Percentiles rank a stretch among this genome's conserved stretches.
Evolutionary conservation across 495 filamentous ascomycete genomes (phyloP).

Genomic region (Penicillium silybi): DNA sequence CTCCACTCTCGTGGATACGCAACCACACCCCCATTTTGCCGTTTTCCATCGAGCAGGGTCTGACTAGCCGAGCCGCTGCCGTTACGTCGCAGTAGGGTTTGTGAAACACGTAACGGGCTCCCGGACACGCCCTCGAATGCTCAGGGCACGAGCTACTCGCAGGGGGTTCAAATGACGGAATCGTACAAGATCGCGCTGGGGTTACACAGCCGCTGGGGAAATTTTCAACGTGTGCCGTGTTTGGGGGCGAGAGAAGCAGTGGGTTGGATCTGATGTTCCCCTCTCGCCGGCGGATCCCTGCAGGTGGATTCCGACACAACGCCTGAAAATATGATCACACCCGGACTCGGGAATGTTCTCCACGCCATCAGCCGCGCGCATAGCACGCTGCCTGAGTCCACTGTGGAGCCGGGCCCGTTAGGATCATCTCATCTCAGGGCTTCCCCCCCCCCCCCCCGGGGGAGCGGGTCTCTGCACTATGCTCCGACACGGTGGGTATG

Average conservation of each 20-base stretch:
- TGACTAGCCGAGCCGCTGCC: slow-evolving; percentile 26
- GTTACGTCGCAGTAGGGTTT: slow-evolving; percentile 13
- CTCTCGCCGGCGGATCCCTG: slow-evolving; percentile 8
- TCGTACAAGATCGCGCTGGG: background rate
- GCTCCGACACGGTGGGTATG: background rate
- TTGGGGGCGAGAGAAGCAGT: background rate
- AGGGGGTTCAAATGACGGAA: background rate
- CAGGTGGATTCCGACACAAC: background rate
- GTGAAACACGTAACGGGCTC: slow-evolving; percentile 15
- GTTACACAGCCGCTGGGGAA: slow-evolving; percentile 14
- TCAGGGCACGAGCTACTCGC: background rate
- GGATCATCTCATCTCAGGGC: background rate
- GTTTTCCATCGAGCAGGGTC: slow-evolving; percentile 11
- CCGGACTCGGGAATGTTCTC: background rate
- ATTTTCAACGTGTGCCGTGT: slow-evolving; percentile 8
- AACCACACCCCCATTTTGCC: slow-evolving; percentile 3
- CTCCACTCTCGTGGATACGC: slow-evolving; percentile 4
- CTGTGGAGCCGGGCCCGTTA: slow-evolving; percentile 16
- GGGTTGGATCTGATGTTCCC: slow-evolving; percentile 7
- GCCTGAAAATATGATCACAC: background rate
- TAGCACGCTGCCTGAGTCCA: slow-evolving; percentile 9
- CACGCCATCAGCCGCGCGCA: slow-evolving; percentile 26
- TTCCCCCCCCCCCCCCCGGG: no score
- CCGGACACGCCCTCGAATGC: background rate
- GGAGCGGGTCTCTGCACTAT: background rate